Evolutionary conservation across 805 yeast species (phyloP), one percentile per base, ranked within the genome.

Genomic region (Suhomyces sp.): DNA sequence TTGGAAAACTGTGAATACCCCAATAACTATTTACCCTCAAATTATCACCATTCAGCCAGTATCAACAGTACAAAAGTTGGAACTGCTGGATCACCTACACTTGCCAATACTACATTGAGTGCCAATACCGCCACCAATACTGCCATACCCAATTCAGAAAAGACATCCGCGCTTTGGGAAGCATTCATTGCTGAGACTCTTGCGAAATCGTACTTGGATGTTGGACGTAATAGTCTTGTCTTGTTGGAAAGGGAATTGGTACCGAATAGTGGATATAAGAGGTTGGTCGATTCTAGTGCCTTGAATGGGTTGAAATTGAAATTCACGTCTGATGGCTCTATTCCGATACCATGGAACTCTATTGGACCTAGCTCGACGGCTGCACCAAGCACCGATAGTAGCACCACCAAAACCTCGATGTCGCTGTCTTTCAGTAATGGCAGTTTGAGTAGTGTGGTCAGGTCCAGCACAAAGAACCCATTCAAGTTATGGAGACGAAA

Each of bases 401-500:
- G 25, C 20, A 34, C 27, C 16, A 32, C 25, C 31, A 7, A 19
- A 23, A 26, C 27, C 16, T 36, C 50, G 11, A 35, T 47, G 30
- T 29, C 44, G 17, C 50, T 43, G 35, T 43, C 56, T 7, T 50
- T 55, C 39, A 53, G 60, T 34, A 42, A 51, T 14, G 42, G 40
- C 15, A 53, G 63, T 28, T 36, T 58, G 23, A 50, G 57, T 3
- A 48, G 51, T 31, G 44, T 48, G 15, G 30, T 52, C 32, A 51
- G 53, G 30, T 20, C 33, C 17, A 30, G 50, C 8, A 40, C 58
- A 19, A 65, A 60, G 43, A 67, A 64, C 40, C 67, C 68, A 18
- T 64, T 68, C 42, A 66, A 59, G 48, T 56, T 58, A 44, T 67
- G 72, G 72, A 53, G 65, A 29, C 53, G 55, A 35, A 55, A 53